phyloP scores from a whole-genome alignment of 2,329 filamentous ascomycete species.

The Metarhizium humberi region DNA sequence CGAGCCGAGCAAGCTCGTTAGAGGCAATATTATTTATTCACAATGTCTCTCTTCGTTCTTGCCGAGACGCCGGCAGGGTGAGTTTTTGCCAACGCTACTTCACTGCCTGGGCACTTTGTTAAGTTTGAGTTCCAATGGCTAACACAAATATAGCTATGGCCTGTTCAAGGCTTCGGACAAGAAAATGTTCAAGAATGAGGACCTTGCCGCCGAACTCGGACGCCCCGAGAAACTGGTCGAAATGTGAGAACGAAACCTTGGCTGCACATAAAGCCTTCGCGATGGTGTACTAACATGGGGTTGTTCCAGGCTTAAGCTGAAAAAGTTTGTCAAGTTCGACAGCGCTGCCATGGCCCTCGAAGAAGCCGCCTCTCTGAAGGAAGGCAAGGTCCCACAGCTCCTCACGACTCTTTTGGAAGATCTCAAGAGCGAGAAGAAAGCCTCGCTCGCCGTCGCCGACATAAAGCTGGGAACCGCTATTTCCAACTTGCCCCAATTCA shows the following conservation, averaged over 20 bases:
- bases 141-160: slow-evolving; percentile 62
- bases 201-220: slow-evolving; percentile 63
- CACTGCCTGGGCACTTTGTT: neutral
- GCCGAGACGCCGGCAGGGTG: slow-evolving; percentile 82
- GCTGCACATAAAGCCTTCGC: neutral
- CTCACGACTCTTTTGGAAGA: slow-evolving; percentile 73
- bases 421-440: slow-evolving; percentile 96
- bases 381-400: slow-evolving; percentile 90
- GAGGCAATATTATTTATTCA: slow-evolving; percentile 27
- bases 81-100: slow-evolving; percentile 22
- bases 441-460: slow-evolving; percentile 87
- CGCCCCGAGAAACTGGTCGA: slow-evolving; percentile 79
- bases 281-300: neutral
- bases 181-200: slow-evolving; percentile 87
- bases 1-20: slow-evolving; percentile 19
- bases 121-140: slow-evolving; percentile 12
- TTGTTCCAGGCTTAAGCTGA: slow-evolving; percentile 71
- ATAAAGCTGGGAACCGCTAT: slow-evolving; percentile 87
- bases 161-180: slow-evolving; percentile 98
- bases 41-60: slow-evolving; percentile 85
- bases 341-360: slow-evolving; percentile 84
- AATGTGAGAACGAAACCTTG: slow-evolving; percentile 48
- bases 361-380: slow-evolving; percentile 79
- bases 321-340: slow-evolving; percentile 96
- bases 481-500: slow-evolving; percentile 80